Conservation (phyloP, 345 rosid genomes). For the Aquilaria yunnanensis region DNA sequence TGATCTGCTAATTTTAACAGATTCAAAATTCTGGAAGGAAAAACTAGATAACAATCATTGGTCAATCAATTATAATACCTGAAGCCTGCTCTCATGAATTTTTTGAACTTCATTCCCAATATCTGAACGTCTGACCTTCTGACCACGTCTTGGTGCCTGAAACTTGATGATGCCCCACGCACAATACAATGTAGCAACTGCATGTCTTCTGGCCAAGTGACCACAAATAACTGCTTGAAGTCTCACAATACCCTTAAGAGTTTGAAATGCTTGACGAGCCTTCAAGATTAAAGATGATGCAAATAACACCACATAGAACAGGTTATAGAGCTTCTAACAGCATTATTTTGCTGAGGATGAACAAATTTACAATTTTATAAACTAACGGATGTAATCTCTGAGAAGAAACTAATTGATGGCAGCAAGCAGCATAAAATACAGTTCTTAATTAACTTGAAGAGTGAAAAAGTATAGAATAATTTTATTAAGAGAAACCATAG, state of each 20-base stretch:
- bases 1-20: not conserved
- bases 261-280: conserved; percentile 57
- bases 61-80: conserved; percentile 17
- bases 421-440: too few species aligned
- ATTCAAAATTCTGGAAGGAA: not conserved
- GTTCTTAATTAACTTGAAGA: too few species aligned
- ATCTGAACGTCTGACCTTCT: conserved; percentile 38
- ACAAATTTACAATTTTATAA: too few species aligned
- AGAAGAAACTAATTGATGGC: too few species aligned
- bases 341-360: too few species aligned
- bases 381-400: too few species aligned
- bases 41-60: not conserved
- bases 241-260: conserved; percentile 51
- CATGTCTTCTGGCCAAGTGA: conserved; percentile 79
- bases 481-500: too few species aligned
- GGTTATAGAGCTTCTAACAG: too few species aligned
- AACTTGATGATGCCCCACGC: conserved; percentile 56
- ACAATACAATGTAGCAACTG: conserved; percentile 62
- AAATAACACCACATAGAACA: conserved; percentile 9
- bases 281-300: conserved; percentile 21
- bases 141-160: conserved; percentile 62
- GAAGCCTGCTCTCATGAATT: conserved; percentile 14
- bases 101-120: conserved; percentile 29
- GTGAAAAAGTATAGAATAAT: too few species aligned
- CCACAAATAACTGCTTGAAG: conserved; percentile 80